These are phyloP conservation scores for Botrytis medusae DNA, from an alignment of 2,329 filamentous ascomycete genomes.

Conservation along the genomic window DNA sequence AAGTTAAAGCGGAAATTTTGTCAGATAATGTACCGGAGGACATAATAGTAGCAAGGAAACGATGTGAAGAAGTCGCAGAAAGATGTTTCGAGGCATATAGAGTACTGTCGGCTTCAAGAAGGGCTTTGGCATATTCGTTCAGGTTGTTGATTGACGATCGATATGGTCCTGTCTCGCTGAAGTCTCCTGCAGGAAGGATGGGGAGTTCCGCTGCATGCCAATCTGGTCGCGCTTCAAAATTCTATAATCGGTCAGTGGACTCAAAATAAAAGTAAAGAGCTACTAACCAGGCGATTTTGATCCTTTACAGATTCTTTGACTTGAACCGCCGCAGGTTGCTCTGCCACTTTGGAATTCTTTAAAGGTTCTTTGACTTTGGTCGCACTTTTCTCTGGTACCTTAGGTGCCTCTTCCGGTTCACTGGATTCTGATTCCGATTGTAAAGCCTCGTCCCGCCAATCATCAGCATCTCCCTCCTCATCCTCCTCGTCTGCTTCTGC, in stretches of 20 bases:
- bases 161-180: conserved; percentile 48
- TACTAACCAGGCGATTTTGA: conserved; percentile 40
- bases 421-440: conserved; percentile 36
- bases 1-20: conserved; percentile 91
- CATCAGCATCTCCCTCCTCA: conserved; percentile 41
- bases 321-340: conserved; percentile 18
- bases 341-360: conserved; percentile 37
- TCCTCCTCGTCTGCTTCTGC: conserved; percentile 38
- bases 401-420: conserved; percentile 38
- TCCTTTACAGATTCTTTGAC: conserved; percentile 30
- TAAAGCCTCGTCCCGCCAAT: conserved; percentile 37
- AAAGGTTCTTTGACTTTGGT: conserved; percentile 23
- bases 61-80: conserved; percentile 82
- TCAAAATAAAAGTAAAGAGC: conserved; percentile 18
- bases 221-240: conserved; percentile 62
- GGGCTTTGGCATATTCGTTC: conserved; percentile 68
- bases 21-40: conserved; percentile 92
- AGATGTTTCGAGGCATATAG: conserved; percentile 70
- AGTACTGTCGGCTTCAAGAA: conserved; percentile 76
- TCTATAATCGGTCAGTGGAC: conserved; percentile 44
- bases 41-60: conserved; percentile 97
- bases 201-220: conserved; percentile 64
- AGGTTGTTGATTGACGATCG: conserved; percentile 56
- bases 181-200: conserved; percentile 47
- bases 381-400: conserved; percentile 33